Base-by-base conservation (phyloP, 2,329 filamentous ascomycete genomes). In the Rhynchosporium graminicola region DNA sequence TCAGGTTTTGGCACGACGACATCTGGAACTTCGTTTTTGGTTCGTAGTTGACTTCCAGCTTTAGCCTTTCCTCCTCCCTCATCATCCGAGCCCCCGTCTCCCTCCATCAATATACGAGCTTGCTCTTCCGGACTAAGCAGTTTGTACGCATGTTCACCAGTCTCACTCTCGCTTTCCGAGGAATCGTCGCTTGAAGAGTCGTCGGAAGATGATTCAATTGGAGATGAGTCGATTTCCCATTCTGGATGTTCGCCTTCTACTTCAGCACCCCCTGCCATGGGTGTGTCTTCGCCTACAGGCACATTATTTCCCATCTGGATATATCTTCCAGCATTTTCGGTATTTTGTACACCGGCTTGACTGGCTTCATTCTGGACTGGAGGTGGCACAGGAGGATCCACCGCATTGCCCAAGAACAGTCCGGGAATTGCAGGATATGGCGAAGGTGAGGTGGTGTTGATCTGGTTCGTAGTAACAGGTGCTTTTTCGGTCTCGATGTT, bases 191-290 rank as follows among this genome's bases (percentile, higher is more conserved):
- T 78, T 0, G 83, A 90, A 4, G 88, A 72, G 55, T 72, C 69
- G 88, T 73, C 80, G 58, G 80, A 80, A 0, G 84, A 90, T 5
- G 88, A 90, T 71, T 87, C 85, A 71, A 89, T 89, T 0, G 89
- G 89, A 0, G 88, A 91, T 1, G 89, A 92, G 71, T 94, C 90
- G 7, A 82, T 79, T 73, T 96, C 91, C 91, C 92, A 98, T 75
- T 97, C 93, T 3, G 89, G 87, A 50, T 89, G 80, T 10, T 77
- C 79, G 15, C 63, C 60, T 65, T 71, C 64, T 26, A 20, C 54
- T 28, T 38, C 61, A 33, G 57, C 57, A 52, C 42, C 12, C 15
- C 54, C 38, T 28, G 31, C 47, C 47, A 59, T 52, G 15, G 54
- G 33, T 6, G 28, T 59, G 43, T 59, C 57, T 42, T 59, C 55